These are phyloP conservation scores for Globisporangium polare DNA, from an alignment of 352 stramenopile species.

Conservation along the genomic window DNA sequence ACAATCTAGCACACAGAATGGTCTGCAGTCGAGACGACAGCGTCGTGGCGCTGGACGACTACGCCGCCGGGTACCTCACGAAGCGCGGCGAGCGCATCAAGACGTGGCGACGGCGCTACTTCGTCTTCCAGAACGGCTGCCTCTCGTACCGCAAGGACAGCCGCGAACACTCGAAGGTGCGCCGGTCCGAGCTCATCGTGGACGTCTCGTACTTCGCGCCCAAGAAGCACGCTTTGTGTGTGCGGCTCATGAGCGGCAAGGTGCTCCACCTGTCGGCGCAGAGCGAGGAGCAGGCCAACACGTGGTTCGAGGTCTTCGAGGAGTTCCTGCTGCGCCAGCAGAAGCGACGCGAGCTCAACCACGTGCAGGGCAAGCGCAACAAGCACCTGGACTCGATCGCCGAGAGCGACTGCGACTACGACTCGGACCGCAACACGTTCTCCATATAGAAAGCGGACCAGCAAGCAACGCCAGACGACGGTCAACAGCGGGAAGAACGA, in stretches of 20 bases:
- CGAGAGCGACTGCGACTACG: conserved; percentile 29
- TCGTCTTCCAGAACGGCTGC: conserved; percentile 66
- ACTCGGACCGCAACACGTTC: conserved; percentile 22
- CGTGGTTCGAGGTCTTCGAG: conserved; percentile 62
- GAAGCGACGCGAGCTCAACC: conserved; percentile 31
- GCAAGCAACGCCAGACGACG: neutral
- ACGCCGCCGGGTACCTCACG: conserved; percentile 61
- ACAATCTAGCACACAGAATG: neutral
- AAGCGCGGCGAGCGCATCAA: conserved; percentile 71
- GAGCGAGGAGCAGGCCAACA: conserved; percentile 49
- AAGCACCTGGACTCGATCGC: conserved; percentile 40
- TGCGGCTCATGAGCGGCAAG: conserved; percentile 45
- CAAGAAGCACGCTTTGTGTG: conserved; percentile 43
- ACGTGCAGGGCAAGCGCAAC: conserved; percentile 34
- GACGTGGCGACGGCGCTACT: conserved; percentile 77
- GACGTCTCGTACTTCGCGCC: conserved; percentile 50
- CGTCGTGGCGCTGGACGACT: conserved; percentile 54
- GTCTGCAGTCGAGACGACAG: conserved; percentile 18
- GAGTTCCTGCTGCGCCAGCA: conserved; percentile 39
- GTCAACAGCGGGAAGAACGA: too few species aligned
- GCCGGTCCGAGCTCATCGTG: conserved; percentile 42
- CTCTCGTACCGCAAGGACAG: conserved; percentile 62
- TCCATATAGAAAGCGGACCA: neutral
- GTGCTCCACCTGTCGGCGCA: conserved; percentile 42
- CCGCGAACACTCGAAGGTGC: conserved; percentile 41